phyloP scores from a whole-genome alignment of 805 yeast genomes.

The Metschnikowia drakensbergensis region DNA sequence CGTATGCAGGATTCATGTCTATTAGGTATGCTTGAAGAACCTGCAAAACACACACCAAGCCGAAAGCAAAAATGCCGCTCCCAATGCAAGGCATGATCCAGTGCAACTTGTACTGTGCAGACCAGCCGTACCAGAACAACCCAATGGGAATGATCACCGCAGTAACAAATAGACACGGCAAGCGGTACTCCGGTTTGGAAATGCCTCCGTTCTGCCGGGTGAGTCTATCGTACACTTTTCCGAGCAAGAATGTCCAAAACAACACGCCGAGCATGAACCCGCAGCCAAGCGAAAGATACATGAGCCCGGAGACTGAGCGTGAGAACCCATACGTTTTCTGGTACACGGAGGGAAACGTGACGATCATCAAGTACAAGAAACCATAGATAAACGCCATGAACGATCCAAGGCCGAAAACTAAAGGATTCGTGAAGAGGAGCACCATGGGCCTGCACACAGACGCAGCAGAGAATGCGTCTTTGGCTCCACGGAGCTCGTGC shows the following conservation, averaged over 20 bases:
- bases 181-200: constrained; percentile 35
- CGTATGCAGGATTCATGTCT: constrained; percentile 37
- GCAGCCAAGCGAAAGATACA: constrained; percentile 39
- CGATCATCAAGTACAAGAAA: constrained; percentile 40
- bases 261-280: constrained; percentile 33
- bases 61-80: constrained; percentile 34
- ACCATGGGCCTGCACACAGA: constrained; percentile 33
- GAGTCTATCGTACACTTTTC: constrained; percentile 23
- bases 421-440: constrained; percentile 33
- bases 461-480: constrained; percentile 20
- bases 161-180: constrained; percentile 34
- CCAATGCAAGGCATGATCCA: constrained; percentile 41
- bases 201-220: constrained; percentile 28
- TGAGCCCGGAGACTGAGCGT: constrained; percentile 31
- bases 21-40: constrained; percentile 36
- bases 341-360: constrained; percentile 35
- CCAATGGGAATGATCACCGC: constrained; percentile 35
- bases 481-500: constrained; percentile 31
- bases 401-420: constrained; percentile 38
- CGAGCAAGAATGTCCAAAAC: constrained; percentile 29
- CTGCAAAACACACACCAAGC: constrained; percentile 36
- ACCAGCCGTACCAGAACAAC: constrained; percentile 41
- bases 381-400: constrained; percentile 42
- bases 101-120: constrained; percentile 31
- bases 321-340: constrained; percentile 29